Base-by-base conservation (phyloP, 345 rosid genomes). In the Dimocarpus longan region DNA sequence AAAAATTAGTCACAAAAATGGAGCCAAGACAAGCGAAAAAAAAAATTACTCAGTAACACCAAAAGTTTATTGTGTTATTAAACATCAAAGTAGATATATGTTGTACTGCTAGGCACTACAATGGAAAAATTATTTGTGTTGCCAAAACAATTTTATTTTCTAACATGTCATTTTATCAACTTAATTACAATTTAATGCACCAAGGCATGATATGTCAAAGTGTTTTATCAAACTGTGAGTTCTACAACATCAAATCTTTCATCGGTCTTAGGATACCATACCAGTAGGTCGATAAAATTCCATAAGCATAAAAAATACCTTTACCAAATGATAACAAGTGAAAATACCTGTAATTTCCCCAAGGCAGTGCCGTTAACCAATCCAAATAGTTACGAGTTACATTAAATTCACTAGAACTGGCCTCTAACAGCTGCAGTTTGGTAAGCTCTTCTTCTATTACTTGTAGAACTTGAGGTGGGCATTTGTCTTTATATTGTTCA, bases 371-470 rank as follows among this genome's bases (percentile, higher is more conserved):
- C 54, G 99, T 97, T 87, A 94, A 83, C 99, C 99, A 97, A 89
- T 97, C 99, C 82, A 97, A 88, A 87, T 97, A 97, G 84, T 93
- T 97, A 77, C 99, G 97, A 82, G 99, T 97, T 72, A 97, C 99
- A 83, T 94, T 97, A 88, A 97, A 97, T 89, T 97, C 99, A 88
- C 99, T 97, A 37, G 99, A 97, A 85, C 99, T 97, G 76, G 99
- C 97, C 85, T 97, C 99, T 85, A 97, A 87, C 73, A 97, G 92
- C 90, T 94, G 98, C 87, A 97, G 85, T 80, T 97, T 97, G 66
- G 98, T 93, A 73, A 97, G 94, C 88, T 97, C 99, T 85, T 97
- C 99, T 84, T 96, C 98, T 72, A 94, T 94, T 73, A 94, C 98
- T 92, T 94, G 98, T 86, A 93, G 80, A 64, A 97, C 90, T 78